Base-by-base conservation (phyloP, 2,329 filamentous ascomycete species). In the Venturia asperata region DNA sequence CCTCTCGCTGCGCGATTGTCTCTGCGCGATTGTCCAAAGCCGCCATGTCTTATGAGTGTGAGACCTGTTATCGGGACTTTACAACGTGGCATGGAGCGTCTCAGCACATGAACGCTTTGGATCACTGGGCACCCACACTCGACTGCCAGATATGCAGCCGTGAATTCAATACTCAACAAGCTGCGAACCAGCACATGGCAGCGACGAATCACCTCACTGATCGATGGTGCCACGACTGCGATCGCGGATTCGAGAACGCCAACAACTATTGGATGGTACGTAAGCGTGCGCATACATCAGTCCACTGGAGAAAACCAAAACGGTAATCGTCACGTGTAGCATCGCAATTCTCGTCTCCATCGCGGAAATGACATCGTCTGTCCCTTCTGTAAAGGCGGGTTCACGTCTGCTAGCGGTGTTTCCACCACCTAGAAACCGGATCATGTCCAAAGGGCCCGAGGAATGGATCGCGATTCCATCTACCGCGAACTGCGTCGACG, bases 391-490 rank as follows among this genome's bases (percentile, higher is more conserved):
- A 70, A 75, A 43, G 66, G 60, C 1, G 37, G 10, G 2, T 83
- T 77, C 67, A 74, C 78, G 11, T 80, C 81, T 0, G 83, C 84
- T 1, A 83, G 80, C 0, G 85, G 83, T 4, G 68, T 87, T 5
- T 70, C 75, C 0, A 85, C 70, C 83, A 88, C 67, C 72, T 88
- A 0, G 86, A 88, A 68, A 73, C 69, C 0, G 81, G 81, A n/a
- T 72, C 76, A 0, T 88, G 85, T 63, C 77, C 78, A 0, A 71
- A 72, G 0, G 81, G 30, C 82, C 0, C 73, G 71, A 0, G 64
- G 68, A 2, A 55, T 86, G 1, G 79, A 82, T 69, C 80, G 81
- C 11, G 78, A 83, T 11, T 72, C 68, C 2, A 76, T 87, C 4
- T 81, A 81, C 70, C 67, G 70, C 0, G 70, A 77, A 13, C 72